A percentile compares a stretch with the other conserved stretches of the same genome.
Conservation (phyloP, 2,329 filamentous ascomycete species). For the Cryphonectria parasitica region DNA sequence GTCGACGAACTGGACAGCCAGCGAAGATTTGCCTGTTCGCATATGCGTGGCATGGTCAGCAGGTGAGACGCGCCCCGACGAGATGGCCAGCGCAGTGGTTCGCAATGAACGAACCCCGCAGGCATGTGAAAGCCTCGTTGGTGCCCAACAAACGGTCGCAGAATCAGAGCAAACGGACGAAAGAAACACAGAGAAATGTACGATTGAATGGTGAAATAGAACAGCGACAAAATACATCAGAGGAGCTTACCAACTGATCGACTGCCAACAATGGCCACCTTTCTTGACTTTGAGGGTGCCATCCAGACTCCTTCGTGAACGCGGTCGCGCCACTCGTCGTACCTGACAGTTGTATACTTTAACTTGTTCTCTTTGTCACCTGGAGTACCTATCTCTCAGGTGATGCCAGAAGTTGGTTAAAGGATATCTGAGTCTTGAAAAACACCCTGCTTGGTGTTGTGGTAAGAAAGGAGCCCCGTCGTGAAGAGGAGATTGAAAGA, state of each 20-base stretch:
- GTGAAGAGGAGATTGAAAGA: background rate
- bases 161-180: background rate
- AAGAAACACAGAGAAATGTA: background rate
- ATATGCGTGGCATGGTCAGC: slow-evolving; percentile 15
- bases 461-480: background rate
- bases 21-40: slow-evolving; percentile 86
- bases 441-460: background rate
- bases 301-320: slow-evolving; percentile 14
- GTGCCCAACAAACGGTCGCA: slow-evolving; percentile 14
- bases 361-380: slow-evolving; percentile 13
- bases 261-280: slow-evolving; percentile 94
- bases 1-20: slow-evolving; percentile 96
- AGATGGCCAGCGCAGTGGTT: background rate
- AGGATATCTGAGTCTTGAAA: background rate
- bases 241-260: slow-evolving; percentile 70
- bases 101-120: slow-evolving; percentile 11
- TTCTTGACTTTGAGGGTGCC: slow-evolving; percentile 81
- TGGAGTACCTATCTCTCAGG: slow-evolving; percentile 14
- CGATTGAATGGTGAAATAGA: background rate
- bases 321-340: slow-evolving; percentile 16
- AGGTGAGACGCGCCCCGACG: background rate
- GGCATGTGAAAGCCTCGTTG: slow-evolving; percentile 26
- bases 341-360: slow-evolving; percentile 3
- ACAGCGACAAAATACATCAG: background rate
- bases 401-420: background rate